phyloP scores from a whole-genome alignment of 305 asterid genomes.

The Fraxinus greggii region DNA sequence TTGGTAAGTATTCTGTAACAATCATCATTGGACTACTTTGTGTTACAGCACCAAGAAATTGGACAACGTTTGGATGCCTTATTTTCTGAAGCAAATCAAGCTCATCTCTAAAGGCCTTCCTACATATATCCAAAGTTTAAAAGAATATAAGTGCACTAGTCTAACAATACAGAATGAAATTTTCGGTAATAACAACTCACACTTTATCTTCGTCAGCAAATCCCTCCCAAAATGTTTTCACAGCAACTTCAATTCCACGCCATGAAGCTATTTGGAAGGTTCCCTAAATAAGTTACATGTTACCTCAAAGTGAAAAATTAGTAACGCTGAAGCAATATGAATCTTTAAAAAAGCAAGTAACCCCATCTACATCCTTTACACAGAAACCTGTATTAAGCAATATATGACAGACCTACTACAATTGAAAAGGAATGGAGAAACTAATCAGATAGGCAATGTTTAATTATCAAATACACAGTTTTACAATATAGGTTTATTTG shows the following conservation, averaged over 20 bases:
- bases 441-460: background rate
- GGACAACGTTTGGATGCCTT: constrained; percentile 94
- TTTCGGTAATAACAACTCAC: constrained; percentile 44
- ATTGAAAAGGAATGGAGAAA: background rate
- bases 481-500: background rate
- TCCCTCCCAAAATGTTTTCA: constrained; percentile 78
- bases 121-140: constrained; percentile 29
- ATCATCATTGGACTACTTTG: constrained; percentile 99
- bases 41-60: constrained; percentile 96
- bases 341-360: background rate
- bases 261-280: constrained; percentile 73
- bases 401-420: background rate
- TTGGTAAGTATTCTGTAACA: constrained; percentile 89
- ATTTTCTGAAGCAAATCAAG: constrained; percentile 86
- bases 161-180: background rate
- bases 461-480: background rate
- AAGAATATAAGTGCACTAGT: background rate
- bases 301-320: background rate
- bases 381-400: background rate
- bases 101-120: constrained; percentile 84
- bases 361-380: background rate
- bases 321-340: background rate
- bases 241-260: constrained; percentile 93
- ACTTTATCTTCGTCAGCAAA: constrained; percentile 76
- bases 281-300: constrained; percentile 52